phyloP scores from a whole-genome alignment of 2,329 filamentous ascomycete genomes.

The Apiospora koreana region DNA sequence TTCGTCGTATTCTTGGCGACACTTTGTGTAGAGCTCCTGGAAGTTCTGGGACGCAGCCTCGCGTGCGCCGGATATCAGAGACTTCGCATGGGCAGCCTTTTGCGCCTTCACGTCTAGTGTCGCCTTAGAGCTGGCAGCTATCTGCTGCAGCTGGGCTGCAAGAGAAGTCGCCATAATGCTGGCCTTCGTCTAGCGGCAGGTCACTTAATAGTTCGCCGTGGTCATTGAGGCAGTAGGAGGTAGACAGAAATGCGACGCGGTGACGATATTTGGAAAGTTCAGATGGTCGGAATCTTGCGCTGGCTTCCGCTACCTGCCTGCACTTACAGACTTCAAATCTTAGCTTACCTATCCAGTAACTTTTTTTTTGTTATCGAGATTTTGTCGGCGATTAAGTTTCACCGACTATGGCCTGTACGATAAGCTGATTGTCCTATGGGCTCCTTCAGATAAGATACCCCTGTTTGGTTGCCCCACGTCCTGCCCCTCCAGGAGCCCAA shows the following conservation, averaged over 20 bases:
- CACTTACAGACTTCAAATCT: neutral
- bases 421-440: conserved; percentile 25
- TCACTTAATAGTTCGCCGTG: neutral
- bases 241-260: neutral
- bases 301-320: conserved; percentile 3
- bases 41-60: conserved; percentile 87
- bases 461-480: neutral
- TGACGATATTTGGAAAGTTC: neutral
- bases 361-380: conserved; percentile 24
- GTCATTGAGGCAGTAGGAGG: neutral
- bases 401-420: conserved; percentile 20
- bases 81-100: conserved; percentile 89
- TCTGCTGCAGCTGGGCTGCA: conserved; percentile 89
- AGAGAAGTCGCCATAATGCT: conserved; percentile 77
- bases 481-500: conserved; percentile 9
- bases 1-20: conserved; percentile 86
- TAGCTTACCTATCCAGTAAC: neutral
- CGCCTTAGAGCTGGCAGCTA: conserved; percentile 86
- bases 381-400: conserved; percentile 27
- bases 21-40: conserved; percentile 84
- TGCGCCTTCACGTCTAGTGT: conserved; percentile 92
- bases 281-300: neutral
- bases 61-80: conserved; percentile 86
- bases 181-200: neutral
- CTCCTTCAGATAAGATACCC: conserved; percentile 16